These are phyloP conservation scores for Phalaenopsis equestris DNA, from an alignment of 106 monocot species.

Conservation along the genomic window DNA sequence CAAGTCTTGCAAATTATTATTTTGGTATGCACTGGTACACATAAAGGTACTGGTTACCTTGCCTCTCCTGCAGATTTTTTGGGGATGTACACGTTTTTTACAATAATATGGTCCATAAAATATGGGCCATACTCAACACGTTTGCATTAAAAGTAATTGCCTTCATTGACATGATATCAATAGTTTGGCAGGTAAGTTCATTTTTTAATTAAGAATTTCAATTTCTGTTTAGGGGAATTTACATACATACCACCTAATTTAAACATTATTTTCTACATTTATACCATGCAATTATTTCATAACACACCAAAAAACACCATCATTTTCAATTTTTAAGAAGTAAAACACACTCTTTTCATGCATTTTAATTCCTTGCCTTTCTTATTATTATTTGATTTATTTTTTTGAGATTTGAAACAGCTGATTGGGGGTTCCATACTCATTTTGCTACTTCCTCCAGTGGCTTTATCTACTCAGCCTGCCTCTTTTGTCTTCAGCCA, in stretches of 20 bases:
- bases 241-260: no score
- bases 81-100: conserved; percentile 48
- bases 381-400: neutral
- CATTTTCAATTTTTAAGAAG: no score
- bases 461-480: conserved; percentile 35
- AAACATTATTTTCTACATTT: no score
- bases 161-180: conserved; percentile 47
- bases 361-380: no score
- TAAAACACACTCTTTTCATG: no score
- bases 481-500: conserved; percentile 61
- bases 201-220: no score
- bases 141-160: conserved; percentile 70
- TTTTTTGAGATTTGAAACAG: conserved; percentile 9
- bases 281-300: no score
- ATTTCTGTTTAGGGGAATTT: no score
- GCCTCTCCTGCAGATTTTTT: conserved; percentile 48
- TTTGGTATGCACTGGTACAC: conserved; percentile 54
- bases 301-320: no score
- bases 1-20: conserved; percentile 69
- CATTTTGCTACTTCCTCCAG: conserved; percentile 52
- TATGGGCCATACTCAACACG: conserved; percentile 63
- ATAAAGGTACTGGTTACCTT: conserved; percentile 65
- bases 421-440: conserved; percentile 45
- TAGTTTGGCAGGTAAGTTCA: conserved; percentile 51
- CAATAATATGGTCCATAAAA: no score